These are phyloP conservation scores for Urochloa ruziziensis DNA, from an alignment of 176 grass and related monocot genomes.

Conservation along the genomic window DNA sequence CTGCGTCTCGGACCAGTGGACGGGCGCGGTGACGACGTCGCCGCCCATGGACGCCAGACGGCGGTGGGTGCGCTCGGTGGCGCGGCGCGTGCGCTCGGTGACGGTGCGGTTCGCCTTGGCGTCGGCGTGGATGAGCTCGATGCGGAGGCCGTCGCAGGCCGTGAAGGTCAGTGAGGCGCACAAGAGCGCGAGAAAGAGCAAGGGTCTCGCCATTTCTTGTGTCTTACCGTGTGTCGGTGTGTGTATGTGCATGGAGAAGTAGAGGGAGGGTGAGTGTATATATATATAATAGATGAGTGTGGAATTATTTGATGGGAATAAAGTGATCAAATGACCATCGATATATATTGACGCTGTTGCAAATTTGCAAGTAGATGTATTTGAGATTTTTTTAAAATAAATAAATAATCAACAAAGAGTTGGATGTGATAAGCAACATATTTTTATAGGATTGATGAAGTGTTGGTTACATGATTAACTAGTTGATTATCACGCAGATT, in stretches of 20 bases:
- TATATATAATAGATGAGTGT: not conserved
- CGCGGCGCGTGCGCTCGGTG: not conserved
- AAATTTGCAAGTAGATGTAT: not conserved
- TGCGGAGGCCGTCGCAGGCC: not conserved
- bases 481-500: not conserved
- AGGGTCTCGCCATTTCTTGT: not conserved
- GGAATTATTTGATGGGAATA: not conserved
- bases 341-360: not conserved
- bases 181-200: not conserved
- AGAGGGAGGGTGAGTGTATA: not conserved
- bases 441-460: not conserved
- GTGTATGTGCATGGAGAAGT: not conserved
- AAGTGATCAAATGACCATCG: not conserved
- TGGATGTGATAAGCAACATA: not conserved
- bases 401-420: too few species aligned
- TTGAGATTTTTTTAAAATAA: not conserved
- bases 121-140: conserved; percentile 26
- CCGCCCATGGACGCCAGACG: too few species aligned
- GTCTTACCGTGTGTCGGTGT: not conserved
- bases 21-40: too few species aligned
- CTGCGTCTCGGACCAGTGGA: not conserved
- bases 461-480: not conserved
- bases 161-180: not conserved
- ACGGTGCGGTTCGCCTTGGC: not conserved
- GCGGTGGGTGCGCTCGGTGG: not conserved